Percentiles rank a stretch among this genome's conserved stretches.
These are phyloP conservation scores for Colletotrichum horii DNA, from an alignment of 2,329 filamentous ascomycete species.

Conservation along the genomic window DNA sequence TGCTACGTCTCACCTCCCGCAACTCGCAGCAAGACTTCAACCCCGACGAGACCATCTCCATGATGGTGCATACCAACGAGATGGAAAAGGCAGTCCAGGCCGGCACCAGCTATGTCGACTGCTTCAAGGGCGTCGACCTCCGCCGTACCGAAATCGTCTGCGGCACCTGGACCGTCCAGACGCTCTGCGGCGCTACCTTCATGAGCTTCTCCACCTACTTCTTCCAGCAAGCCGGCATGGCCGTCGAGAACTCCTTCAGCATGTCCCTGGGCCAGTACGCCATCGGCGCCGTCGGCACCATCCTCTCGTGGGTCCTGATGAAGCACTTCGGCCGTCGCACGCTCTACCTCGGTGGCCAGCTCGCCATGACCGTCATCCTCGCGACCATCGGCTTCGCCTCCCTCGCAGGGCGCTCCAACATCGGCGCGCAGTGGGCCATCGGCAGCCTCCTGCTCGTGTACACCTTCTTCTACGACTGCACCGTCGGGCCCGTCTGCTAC, in stretches of 20 bases:
- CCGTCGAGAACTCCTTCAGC: conserved; percentile 39
- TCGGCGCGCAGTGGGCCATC: conserved; percentile 51
- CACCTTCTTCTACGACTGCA: conserved; percentile 49
- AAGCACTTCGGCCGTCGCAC: conserved; percentile 48
- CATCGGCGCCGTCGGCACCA: conserved; percentile 49
- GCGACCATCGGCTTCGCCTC: conserved; percentile 47
- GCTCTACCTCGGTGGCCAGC: conserved; percentile 48
- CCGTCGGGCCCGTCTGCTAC: conserved; percentile 51
- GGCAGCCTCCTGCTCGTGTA: conserved; percentile 52
- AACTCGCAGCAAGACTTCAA: conserved; percentile 37
- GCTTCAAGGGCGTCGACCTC: conserved; percentile 51
- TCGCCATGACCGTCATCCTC: conserved; percentile 41
- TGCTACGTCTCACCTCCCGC: conserved; percentile 41
- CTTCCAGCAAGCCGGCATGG: conserved; percentile 48
- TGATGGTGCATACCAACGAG: conserved; percentile 58
- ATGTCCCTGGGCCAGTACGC: conserved; percentile 47
- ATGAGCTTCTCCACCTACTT: conserved; percentile 43
- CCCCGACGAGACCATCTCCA: conserved; percentile 49
- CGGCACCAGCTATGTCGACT: conserved; percentile 50
- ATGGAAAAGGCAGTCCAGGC: conserved; percentile 44
- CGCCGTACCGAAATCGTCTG: conserved; percentile 52
- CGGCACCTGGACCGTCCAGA: conserved; percentile 44
- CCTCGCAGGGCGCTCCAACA: conserved; percentile 48
- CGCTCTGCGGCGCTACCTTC: conserved; percentile 42
- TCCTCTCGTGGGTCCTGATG: conserved; percentile 51